Conservation (phyloP, 495 filamentous ascomycete species). For the Penicillium tannophilum region DNA sequence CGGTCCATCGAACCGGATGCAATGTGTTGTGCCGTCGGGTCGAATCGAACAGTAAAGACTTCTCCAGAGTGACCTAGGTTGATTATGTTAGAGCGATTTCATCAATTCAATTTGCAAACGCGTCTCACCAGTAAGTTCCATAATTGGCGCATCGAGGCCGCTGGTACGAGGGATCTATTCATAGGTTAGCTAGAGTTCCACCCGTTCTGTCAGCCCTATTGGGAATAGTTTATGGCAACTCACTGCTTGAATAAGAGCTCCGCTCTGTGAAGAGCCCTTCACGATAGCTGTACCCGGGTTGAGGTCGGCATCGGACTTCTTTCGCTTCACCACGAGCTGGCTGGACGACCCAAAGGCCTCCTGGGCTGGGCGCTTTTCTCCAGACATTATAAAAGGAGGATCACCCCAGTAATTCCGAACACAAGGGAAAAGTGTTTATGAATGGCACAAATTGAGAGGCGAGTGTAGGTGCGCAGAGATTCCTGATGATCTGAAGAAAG, state of each 20-base stretch:
- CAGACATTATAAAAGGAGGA: slow-evolving; percentile 61
- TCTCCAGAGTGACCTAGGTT: slow-evolving; percentile 70
- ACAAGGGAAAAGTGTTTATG: background rate
- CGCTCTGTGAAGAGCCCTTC: slow-evolving; percentile 68
- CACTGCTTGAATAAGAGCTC: slow-evolving; percentile 83
- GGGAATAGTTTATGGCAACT: slow-evolving; percentile 30
- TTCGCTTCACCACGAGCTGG: slow-evolving; percentile 86
- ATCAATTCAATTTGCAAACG: background rate
- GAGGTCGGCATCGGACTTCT: slow-evolving; percentile 70
- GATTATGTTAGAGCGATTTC: slow-evolving; percentile 12
- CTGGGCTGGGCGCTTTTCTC: slow-evolving; percentile 86
- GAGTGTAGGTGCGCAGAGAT: slow-evolving; percentile 24
- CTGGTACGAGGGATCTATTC: slow-evolving; percentile 78
- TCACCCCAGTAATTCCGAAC: background rate
- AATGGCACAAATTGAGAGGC: slow-evolving; percentile 5
- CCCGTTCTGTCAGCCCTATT: background rate
- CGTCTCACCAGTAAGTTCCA: slow-evolving; percentile 81
- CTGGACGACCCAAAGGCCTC: slow-evolving; percentile 71
- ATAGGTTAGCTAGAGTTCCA: slow-evolving; percentile 12
- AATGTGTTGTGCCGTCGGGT: slow-evolving; percentile 82
- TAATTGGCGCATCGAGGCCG: slow-evolving; percentile 85
- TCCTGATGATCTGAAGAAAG: slow-evolving; percentile 19
- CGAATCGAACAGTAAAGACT: slow-evolving; percentile 89
- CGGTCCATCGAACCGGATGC: slow-evolving; percentile 96
- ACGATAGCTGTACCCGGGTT: slow-evolving; percentile 61